These are phyloP conservation scores for Diaporthe aspalathi DNA, from an alignment of 2,329 filamentous ascomycete species.

Conservation along the genomic window DNA sequence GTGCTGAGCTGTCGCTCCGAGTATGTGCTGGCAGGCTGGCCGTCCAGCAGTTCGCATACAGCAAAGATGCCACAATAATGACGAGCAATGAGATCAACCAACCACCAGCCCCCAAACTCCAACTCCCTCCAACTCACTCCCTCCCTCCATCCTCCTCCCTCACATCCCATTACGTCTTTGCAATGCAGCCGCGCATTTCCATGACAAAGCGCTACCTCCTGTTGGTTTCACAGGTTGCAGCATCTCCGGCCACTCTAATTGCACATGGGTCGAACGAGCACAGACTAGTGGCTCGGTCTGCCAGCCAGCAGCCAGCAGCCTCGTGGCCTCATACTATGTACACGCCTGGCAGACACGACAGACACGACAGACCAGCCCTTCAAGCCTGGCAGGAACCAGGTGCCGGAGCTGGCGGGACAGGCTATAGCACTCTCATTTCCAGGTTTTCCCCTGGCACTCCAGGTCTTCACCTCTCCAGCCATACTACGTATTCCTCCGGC, in stretches of 20 bases:
- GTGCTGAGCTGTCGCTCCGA: not conserved
- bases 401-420: not conserved
- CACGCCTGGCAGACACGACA: not conserved
- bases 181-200: constrained; percentile 21
- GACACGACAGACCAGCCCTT: not conserved
- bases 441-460: not conserved
- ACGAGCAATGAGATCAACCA: constrained; percentile 26
- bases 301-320: not conserved
- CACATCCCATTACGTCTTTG: constrained; percentile 22
- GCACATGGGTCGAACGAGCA: constrained; percentile 6
- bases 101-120: not conserved
- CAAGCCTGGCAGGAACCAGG: not conserved
- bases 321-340: not conserved
- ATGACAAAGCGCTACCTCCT: constrained; percentile 30
- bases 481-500: not conserved
- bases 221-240: constrained; percentile 25
- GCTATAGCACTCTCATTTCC: not conserved
- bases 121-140: not conserved
- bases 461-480: not conserved
- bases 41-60: not conserved
- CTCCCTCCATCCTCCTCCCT: not conserved
- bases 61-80: constrained; percentile 30
- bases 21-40: not conserved
- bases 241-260: constrained; percentile 23
- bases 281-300: constrained; percentile 7